Evolutionary conservation across 192 early-diverging fungal species (phyloP), one percentile per base, ranked within the genome.

Genomic region (Neocallimastix lanati): DNA sequence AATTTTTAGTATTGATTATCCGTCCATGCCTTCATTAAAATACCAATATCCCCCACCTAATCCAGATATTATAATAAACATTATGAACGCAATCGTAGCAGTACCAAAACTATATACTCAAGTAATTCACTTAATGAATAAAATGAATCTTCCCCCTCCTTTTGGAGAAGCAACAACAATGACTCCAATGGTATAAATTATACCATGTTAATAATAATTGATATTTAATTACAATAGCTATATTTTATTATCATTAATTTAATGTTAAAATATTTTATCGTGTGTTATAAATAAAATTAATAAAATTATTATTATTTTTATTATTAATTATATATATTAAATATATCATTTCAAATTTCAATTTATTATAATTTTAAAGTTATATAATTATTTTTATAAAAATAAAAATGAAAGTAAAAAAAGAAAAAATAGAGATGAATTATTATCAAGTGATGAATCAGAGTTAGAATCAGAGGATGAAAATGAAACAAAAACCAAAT

Each of bases 81-180:
- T 91, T n/a, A 82, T 82, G 77, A 77, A 87, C 38, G 86, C 90
- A 9, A 86, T 91, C 29, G 84, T 83, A 25, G 80, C 82, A 16
- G 82, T 89, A 0, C 90, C 90, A 4, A 80, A 86, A 29, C 81
- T 91, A 25, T 91, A 91, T 81, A 82, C 79, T n/a, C 90, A 91
- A 77, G 89, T 91, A 16, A 80, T 90, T 12, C 89, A 90, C 81
- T 78, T 90, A 76, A 90, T 90, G 88, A 90, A 90, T 78, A 90
- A 90, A 80, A 85, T 91, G 85, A 89, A 91, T 77, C 78, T 91
- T 25, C 84, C 88, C 4, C 89, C 89, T 15, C 88, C 88, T 14
- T 89, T 89, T 25, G 88, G 88, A 27, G 50, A 67, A 67, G 50
- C 50, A 7, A 67, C 50, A 11, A n/a, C 21, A 25, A 67, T 67